phyloP scores from a whole-genome alignment of 306 rosid genomes.

The Prunus padus region DNA sequence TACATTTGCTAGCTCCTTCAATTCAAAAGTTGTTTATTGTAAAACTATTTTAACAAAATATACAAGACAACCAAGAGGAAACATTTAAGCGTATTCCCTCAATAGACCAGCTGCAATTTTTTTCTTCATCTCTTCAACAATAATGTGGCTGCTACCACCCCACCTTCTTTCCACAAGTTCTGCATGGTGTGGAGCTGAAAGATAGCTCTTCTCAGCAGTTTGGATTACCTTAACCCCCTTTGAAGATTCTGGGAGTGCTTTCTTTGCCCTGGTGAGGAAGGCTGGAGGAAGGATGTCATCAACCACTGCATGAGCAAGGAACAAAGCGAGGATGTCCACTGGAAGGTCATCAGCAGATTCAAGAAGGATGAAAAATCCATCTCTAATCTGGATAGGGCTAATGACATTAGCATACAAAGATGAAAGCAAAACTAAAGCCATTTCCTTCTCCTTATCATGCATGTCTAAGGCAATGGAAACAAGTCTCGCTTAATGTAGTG shows the following conservation, averaged over 20 bases:
- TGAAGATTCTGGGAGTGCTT: conserved; percentile 82
- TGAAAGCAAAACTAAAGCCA: conserved; percentile 96
- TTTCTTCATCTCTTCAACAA: conserved; percentile 93
- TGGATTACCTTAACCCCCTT: conserved; percentile 81
- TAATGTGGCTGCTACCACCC: conserved; percentile 97
- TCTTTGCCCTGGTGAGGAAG: conserved; percentile 75
- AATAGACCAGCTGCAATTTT: conserved; percentile 75
- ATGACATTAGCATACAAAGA: conserved; percentile 93
- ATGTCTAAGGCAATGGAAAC: conserved; percentile 95
- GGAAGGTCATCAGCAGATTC: conserved; percentile 98
- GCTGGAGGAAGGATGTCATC: conserved; percentile 98
- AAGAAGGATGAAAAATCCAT: conserved; percentile 88
- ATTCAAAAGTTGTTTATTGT: too few relatives aligned
- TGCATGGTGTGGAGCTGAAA: conserved; percentile 99
- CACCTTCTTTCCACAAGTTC: conserved; percentile 93
- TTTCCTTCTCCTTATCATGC: conserved; percentile 97
- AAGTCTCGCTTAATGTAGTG: conserved; percentile 89
- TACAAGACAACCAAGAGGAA: too few relatives aligned
- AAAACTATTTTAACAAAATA: too few relatives aligned
- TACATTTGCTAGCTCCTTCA: too few relatives aligned
- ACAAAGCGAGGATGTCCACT: conserved; percentile 92
- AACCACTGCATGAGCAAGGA: conserved; percentile 95
- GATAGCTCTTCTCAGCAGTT: conserved; percentile 91
- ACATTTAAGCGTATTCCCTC: conserved; percentile 53
- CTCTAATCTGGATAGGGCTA: conserved; percentile 82